Conservation (phyloP, 352 stramenopile genomes). For the Phytopythium boreale region DNA sequence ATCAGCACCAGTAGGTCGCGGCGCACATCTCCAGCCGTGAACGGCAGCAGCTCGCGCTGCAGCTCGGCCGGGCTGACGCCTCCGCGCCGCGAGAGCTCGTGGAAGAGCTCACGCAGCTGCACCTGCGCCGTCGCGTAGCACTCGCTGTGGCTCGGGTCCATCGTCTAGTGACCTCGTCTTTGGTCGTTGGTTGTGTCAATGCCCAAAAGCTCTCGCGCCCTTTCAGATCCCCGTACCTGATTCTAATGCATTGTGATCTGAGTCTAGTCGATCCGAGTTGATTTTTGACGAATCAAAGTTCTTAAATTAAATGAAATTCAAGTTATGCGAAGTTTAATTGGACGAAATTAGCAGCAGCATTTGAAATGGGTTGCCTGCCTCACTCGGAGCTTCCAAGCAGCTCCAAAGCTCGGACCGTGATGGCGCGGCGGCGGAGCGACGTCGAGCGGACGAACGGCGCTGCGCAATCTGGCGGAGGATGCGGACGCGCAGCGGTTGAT, state of each 20-base stretch:
- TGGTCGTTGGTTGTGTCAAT: no score
- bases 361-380: no score
- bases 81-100: conserved; percentile 46
- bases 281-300: no score
- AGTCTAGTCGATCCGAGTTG: no score
- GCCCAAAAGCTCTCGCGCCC: neutral
- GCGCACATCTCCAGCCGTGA: conserved; percentile 54
- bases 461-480: conserved; percentile 1
- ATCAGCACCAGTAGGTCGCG: conserved; percentile 53
- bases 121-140: conserved; percentile 45
- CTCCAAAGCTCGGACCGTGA: no score
- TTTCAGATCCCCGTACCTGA: neutral
- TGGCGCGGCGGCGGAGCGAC: no score
- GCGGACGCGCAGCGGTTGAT: neutral
- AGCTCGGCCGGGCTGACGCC: conserved; percentile 40
- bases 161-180: neutral
- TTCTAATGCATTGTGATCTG: no score
- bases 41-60: conserved; percentile 45
- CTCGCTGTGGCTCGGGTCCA: conserved; percentile 46
- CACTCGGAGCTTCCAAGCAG: no score
- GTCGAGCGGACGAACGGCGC: neutral
- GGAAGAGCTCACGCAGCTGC: conserved; percentile 59
- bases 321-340: no score
- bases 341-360: no score
- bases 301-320: no score